Base-by-base conservation (phyloP, 495 filamentous ascomycete genomes). In the Penicillium waksmanii region DNA sequence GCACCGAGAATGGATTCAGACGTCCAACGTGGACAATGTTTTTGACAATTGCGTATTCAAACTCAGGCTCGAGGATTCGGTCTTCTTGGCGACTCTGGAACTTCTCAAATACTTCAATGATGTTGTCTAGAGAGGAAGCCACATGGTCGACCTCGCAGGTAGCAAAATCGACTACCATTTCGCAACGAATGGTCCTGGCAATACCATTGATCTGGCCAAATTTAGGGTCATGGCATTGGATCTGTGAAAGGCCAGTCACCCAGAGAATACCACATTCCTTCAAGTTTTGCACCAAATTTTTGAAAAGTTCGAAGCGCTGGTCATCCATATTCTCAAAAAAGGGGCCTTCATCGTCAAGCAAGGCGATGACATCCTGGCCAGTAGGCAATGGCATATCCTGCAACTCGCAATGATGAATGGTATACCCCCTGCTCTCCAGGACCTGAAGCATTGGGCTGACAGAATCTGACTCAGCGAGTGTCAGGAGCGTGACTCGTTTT, bases 161-260 rank as follows among this genome's bases (percentile, higher is more conserved):
- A 13, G 73, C 69, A 51, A 83, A 77, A n/a, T 76, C 63, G 0
- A 79, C 44, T 1, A 61, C 18, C 27, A 76, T 51, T 62, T 83
- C 80, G 3, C 63, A 62, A 7, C 81, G 72, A 5, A 81, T 61
- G 0, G 75, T 73, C n/a, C 81, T 58, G 5, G 79, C 77, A 0
- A 75, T 19, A 3, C 80, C 80, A 3, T 78, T 48, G 5, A 75
- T 64, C 23, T 68, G 68, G 0, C 46, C 64, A 52, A 64, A 77
- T 9, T 68, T 38, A 0, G 81, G 80, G 47, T 83, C 73, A 1
- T 48, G 34, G 42, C 77, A 77, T 2, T 61, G 17, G 0, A 73
- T 64, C 34, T 82, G 79, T 13, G 51, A 54, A 0, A 63, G 46
- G 0, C 40, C 42, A 2, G 77, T 80, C 5, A 81, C n/a, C 76